Evolutionary conservation across 768 basidiomycete genomes (phyloP).

Genomic region (Suillus sp.): DNA sequence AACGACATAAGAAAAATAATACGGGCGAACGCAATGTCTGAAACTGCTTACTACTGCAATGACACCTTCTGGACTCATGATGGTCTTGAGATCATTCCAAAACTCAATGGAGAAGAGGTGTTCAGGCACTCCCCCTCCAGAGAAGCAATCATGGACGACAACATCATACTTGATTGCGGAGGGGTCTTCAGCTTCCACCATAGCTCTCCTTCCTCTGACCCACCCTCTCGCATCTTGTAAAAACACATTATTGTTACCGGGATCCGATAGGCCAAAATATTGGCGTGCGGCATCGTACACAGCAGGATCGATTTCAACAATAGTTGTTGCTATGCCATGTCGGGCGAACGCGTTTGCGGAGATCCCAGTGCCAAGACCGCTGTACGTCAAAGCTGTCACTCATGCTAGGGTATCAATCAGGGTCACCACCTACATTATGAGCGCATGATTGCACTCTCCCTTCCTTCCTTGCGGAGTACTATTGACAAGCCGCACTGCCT

Average conservation of each 20-base stretch:
- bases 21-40: not conserved
- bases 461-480: slow-evolving; percentile 43
- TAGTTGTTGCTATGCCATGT: slow-evolving; percentile 71
- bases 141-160: slow-evolving; percentile 91
- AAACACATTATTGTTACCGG: slow-evolving; percentile 59
- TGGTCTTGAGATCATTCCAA: slow-evolving; percentile 67
- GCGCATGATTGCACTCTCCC: slow-evolving; percentile 50
- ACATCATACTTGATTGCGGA: slow-evolving; percentile 52
- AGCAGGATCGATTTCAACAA: slow-evolving; percentile 92
- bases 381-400: slow-evolving; percentile 33
- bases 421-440: slow-evolving; percentile 63
- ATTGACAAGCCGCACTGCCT: slow-evolving; percentile 73
- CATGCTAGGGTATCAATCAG: slow-evolving; percentile 7
- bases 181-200: slow-evolving; percentile 25
- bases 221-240: slow-evolving; percentile 78
- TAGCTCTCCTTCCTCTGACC: slow-evolving; percentile 47
- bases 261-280: slow-evolving; percentile 80
- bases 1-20: slow-evolving; percentile 8
- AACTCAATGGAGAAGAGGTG: slow-evolving; percentile 86
- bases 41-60: slow-evolving; percentile 70
- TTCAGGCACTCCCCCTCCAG: slow-evolving; percentile 87
- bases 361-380: slow-evolving; percentile 88
- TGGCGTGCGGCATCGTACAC: slow-evolving; percentile 81
- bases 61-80: slow-evolving; percentile 71
- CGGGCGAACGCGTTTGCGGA: slow-evolving; percentile 73